These are phyloP conservation scores for Trebouxia sp. DNA, from an alignment of 139 green algal genomes.

Conservation along the genomic window DNA sequence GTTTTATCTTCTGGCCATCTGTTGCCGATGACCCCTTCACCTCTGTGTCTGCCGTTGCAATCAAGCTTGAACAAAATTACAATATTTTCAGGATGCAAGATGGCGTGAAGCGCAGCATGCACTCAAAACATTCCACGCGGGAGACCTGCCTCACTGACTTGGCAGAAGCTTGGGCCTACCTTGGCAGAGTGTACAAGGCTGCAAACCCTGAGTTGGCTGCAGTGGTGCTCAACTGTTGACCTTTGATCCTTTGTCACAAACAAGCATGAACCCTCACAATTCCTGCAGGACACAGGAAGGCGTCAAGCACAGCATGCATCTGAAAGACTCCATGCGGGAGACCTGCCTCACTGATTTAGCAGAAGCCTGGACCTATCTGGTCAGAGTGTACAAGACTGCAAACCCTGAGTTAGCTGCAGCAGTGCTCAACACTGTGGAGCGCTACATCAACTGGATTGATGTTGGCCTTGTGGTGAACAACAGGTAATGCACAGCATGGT, in stretches of 20 bases:
- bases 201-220: slow-evolving; percentile 55
- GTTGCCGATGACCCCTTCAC: no score
- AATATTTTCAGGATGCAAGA: slow-evolving; percentile 66
- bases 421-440: slow-evolving; percentile 68
- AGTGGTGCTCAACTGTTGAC: slow-evolving; percentile 73
- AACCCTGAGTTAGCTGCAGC: slow-evolving; percentile 57
- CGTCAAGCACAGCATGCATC: slow-evolving; percentile 73
- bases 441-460: slow-evolving; percentile 95
- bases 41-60: no score
- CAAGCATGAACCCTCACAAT: no score
- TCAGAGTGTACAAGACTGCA: slow-evolving; percentile 51
- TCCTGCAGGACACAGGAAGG: slow-evolving; percentile 72
- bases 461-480: slow-evolving; percentile 89
- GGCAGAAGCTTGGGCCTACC: slow-evolving; percentile 66
- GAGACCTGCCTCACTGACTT: slow-evolving; percentile 78
- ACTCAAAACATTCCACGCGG: slow-evolving; percentile 93
- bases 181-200: slow-evolving; percentile 58
- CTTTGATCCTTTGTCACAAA: no score
- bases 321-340: slow-evolving; percentile 96
- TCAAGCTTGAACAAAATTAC: no score
- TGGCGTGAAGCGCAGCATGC: slow-evolving; percentile 73
- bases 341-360: slow-evolving; percentile 77
- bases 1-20: no score
- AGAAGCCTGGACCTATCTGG: slow-evolving; percentile 71
- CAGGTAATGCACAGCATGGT: no score